phyloP scores from a whole-genome alignment of 192 early-diverging fungal species.

The Umbelopsis vinacea region DNA sequence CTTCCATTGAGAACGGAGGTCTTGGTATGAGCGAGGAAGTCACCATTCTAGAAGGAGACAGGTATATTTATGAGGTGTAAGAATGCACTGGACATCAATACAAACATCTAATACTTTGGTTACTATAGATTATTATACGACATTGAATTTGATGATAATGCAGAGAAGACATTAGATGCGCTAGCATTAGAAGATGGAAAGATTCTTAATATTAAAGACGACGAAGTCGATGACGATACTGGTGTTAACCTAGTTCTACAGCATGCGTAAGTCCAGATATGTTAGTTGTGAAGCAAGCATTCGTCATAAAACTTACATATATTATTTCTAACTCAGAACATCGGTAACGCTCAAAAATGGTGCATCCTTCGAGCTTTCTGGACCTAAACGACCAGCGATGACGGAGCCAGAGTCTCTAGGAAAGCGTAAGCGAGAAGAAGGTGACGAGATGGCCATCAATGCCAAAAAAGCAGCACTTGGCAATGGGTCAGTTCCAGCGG shows the following conservation, averaged over 20 bases:
- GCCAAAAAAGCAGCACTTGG: conserved; percentile 3
- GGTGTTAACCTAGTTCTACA: conserved; percentile 26
- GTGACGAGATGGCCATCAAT: background rate
- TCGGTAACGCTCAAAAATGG: background rate
- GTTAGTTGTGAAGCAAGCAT: background rate
- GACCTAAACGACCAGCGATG: background rate
- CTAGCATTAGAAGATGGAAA: conserved; percentile 64
- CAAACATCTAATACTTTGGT: too few species aligned
- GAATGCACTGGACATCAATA: background rate
- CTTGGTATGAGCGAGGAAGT: conserved; percentile 74
- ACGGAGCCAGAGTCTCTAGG: background rate
- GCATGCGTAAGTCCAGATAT: background rate
- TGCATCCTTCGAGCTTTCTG: background rate
- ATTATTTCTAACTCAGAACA: background rate
- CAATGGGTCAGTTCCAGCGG: background rate
- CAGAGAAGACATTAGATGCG: conserved; percentile 55
- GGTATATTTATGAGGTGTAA: conserved; percentile 31
- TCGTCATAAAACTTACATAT: background rate
- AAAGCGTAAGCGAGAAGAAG: conserved; percentile 5
- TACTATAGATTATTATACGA: conserved; percentile 78
- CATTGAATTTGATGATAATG: conserved; percentile 87
- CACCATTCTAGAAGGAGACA: conserved; percentile 68
- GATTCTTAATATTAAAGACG: conserved; percentile 63
- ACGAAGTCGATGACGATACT: conserved; percentile 46
- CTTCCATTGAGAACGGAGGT: conserved; percentile 46